A percentile compares a stretch with the other conserved stretches of the same genome.
phyloP scores from a whole-genome alignment of 345 rosid species.

The Syzygium oleosum region DNA sequence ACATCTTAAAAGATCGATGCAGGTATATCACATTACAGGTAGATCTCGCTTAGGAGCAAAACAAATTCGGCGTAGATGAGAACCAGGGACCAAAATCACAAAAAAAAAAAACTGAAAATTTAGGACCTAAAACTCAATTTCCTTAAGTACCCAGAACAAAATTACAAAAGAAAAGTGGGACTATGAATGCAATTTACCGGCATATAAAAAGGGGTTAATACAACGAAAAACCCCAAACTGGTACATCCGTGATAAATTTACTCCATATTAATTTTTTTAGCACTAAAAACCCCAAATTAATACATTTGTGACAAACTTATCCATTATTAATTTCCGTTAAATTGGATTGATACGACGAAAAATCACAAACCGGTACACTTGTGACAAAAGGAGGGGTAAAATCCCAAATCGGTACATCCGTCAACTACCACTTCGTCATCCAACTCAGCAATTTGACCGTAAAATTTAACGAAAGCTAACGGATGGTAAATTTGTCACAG shows the following conservation, averaged over 20 bases:
- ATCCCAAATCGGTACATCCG: accelerated
- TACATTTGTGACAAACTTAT: accelerated
- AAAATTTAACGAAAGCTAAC: too few species aligned
- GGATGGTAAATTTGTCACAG: background rate
- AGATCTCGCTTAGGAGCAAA: background rate
- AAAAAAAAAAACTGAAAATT: background rate
- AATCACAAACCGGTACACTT: too few species aligned
- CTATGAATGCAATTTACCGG: background rate
- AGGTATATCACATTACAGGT: background rate
- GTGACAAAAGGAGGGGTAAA: background rate
- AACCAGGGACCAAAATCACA: background rate
- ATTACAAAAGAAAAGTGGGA: background rate
- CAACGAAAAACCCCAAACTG: background rate
- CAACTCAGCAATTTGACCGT: background rate
- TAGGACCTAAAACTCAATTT: background rate
- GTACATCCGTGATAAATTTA: too few species aligned
- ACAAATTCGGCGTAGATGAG: background rate
- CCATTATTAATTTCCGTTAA: too few species aligned
- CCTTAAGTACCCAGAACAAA: background rate
- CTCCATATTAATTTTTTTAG: too few species aligned
- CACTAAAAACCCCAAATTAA: too few species aligned
- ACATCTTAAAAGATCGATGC: background rate
- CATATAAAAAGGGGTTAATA: background rate
- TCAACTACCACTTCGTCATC: background rate
- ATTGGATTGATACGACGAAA: too few species aligned